Evolutionary conservation across 116 monocot species (phyloP).

Genomic region (Iris pallida): DNA sequence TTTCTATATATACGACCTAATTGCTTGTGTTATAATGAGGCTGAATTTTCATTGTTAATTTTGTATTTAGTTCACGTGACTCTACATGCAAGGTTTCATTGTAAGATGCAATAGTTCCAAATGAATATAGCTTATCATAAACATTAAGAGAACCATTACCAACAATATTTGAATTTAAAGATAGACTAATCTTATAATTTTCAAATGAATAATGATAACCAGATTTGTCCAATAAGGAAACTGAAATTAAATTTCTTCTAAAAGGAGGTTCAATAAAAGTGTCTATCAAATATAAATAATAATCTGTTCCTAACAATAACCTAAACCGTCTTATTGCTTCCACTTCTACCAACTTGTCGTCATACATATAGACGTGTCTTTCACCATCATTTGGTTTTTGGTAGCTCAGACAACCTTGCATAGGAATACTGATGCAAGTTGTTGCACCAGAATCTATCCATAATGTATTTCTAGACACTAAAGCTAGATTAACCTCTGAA

Average conservation of each 20-base stretch:
- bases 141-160: too few relatives aligned
- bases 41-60: too few relatives aligned
- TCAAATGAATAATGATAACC: too few relatives aligned
- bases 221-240: slow-evolving; percentile 3
- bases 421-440: neutral
- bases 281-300: neutral
- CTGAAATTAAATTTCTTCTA: slow-evolving; percentile 1
- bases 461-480: neutral
- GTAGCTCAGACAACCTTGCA: neutral
- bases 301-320: too few relatives aligned
- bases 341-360: neutral
- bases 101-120: neutral
- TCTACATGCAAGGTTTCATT: too few relatives aligned
- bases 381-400: neutral
- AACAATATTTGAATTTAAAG: too few relatives aligned
- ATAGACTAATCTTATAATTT: too few relatives aligned
- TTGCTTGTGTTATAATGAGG: too few relatives aligned
- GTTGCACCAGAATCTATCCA: slow-evolving; percentile 2
- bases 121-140: too few relatives aligned
- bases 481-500: slow-evolving; percentile 1
- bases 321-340: neutral
- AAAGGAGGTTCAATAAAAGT: slow-evolving; percentile 5
- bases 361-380: neutral
- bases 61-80: too few relatives aligned
- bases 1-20: too few relatives aligned